Base-by-base conservation (phyloP, 768 basidiomycete species). In the Plicaturopsis crispa region DNA sequence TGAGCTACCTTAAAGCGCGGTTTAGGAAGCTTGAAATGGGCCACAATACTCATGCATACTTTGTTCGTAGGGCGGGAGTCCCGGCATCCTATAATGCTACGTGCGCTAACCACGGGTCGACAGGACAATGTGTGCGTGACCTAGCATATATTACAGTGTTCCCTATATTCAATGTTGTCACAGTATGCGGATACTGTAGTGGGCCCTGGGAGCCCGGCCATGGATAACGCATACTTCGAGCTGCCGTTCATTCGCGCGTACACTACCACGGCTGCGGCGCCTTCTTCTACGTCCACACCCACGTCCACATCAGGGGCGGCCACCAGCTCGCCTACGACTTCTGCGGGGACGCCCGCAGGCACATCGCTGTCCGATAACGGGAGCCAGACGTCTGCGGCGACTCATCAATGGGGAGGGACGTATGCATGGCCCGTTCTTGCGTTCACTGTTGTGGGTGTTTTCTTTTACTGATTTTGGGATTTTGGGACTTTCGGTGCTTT, bases 201-300 rank as follows among this genome's bases (percentile, higher is more conserved):
- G 33, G 70, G 73, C 7, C 48, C 67, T 11, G 69, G 68, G 2
- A 58, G 54, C 31, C 53, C 48, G 28, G 69, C 61, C 33, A 78
- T 65, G 51, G 64, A 68, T 45, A 54, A 63, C 14, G 75, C 75
- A 0, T 75, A 69, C 52, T 83, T 77, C 57, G 78, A 80, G 52
- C 69, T 84, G 48, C 54, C 62, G 24, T 75, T 72, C 45, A 57
- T 83, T 46, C 66, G 73, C 26, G 53, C 52, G 12, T 51, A 51
- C 39, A 49, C 45, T n/a, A 48, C 38, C 11, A 17, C 17, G 18
- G 28, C 18, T n/a, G 22, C 13, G 24, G 10, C 28, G 14, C 14
- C 28, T 30, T 30, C 28, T 30, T 17, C 31, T 4, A 14, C 14
- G 28, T 30, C 28, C 28, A 30, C 28, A 30, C 31, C 23, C 31